These are phyloP conservation scores for Apiospora phragmitis DNA, from an alignment of 2,329 filamentous ascomycete genomes.

Conservation along the genomic window DNA sequence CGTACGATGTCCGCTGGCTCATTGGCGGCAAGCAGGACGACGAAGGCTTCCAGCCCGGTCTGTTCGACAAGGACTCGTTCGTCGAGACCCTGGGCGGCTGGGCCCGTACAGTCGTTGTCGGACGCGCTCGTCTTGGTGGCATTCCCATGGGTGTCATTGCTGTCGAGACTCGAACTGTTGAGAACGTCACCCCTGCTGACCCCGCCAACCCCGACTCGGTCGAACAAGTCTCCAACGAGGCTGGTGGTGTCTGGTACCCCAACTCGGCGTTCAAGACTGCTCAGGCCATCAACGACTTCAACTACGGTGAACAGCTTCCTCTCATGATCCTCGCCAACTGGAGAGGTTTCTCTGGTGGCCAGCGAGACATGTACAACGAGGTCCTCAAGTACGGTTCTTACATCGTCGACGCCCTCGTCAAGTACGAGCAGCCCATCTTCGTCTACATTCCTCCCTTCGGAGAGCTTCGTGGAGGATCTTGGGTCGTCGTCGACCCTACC, in stretches of 20 bases:
- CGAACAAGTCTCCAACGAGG: slow-evolving; percentile 91
- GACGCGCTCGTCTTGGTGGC: slow-evolving; percentile 92
- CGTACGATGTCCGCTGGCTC: slow-evolving; percentile 92
- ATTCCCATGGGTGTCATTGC: slow-evolving; percentile 98
- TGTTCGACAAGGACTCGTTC: slow-evolving; percentile 97
- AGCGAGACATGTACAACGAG: slow-evolving; percentile 99
- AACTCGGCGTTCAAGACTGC: slow-evolving; percentile 99
- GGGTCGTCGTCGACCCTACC: slow-evolving; percentile 98
- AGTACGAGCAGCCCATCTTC: slow-evolving; percentile 98
- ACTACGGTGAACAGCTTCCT: slow-evolving; percentile 95
- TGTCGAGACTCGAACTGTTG: slow-evolving; percentile 92
- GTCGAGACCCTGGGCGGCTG: slow-evolving; percentile 95
- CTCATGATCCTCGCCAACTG: slow-evolving; percentile 99
- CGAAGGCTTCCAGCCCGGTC: slow-evolving; percentile 82
- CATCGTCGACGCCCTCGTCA: slow-evolving; percentile 97
- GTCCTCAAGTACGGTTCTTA: slow-evolving; percentile 99
- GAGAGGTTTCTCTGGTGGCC: slow-evolving; percentile 99
- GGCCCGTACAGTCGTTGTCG: slow-evolving; percentile 95
- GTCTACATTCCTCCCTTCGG: slow-evolving; percentile 97
- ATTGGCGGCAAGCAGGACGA: slow-evolving; percentile 86
- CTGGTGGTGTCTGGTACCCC: slow-evolving; percentile 98
- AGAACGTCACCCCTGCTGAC: slow-evolving; percentile 95
- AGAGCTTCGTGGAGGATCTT: slow-evolving; percentile 97
- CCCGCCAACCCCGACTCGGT: slow-evolving; percentile 98
- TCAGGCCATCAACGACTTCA: slow-evolving; percentile 98